Percentiles rank a stretch among this genome's conserved stretches.
Evolutionary conservation across 2,329 filamentous ascomycete genomes (phyloP).

Genomic region (Talaromyces sp.): DNA sequence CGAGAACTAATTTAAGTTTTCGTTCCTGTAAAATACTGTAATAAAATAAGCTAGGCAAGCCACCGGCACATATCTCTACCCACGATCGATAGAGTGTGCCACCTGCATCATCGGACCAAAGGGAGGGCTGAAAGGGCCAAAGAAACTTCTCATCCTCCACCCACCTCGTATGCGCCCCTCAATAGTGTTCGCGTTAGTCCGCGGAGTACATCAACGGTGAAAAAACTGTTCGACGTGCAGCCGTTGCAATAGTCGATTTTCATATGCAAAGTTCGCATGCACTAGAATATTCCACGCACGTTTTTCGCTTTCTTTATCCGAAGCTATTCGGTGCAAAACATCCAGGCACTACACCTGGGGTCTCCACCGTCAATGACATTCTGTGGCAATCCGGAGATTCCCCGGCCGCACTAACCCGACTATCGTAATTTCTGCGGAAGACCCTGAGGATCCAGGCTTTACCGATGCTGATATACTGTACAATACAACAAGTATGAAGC

Average conservation of each 20-base stretch:
- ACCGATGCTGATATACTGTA: neutral
- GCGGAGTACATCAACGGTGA: neutral
- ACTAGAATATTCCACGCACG: neutral
- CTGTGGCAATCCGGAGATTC: neutral
- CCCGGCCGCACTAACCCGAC: neutral
- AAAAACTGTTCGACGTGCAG: neutral
- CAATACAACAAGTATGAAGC: neutral
- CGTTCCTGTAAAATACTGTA: neutral
- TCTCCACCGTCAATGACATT: too few species aligned
- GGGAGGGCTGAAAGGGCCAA: neutral
- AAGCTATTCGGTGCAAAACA: neutral
- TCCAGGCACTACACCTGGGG: neutral
- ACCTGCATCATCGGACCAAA: conserved; percentile 5
- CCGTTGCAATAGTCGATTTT: neutral
- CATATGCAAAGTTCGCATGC: neutral
- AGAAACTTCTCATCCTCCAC: neutral
- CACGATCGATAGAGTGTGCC: conserved; percentile 1
- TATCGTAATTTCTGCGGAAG: conserved; percentile 13
- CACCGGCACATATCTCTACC: neutral
- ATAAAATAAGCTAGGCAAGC: neutral
- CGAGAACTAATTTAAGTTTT: neutral
- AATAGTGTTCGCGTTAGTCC: neutral
- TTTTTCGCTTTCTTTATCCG: neutral
- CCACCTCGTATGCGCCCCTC: neutral
- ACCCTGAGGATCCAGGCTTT: neutral